Conservation (phyloP, 2,329 filamentous ascomycete species). For the Colletotrichum paranaense region DNA sequence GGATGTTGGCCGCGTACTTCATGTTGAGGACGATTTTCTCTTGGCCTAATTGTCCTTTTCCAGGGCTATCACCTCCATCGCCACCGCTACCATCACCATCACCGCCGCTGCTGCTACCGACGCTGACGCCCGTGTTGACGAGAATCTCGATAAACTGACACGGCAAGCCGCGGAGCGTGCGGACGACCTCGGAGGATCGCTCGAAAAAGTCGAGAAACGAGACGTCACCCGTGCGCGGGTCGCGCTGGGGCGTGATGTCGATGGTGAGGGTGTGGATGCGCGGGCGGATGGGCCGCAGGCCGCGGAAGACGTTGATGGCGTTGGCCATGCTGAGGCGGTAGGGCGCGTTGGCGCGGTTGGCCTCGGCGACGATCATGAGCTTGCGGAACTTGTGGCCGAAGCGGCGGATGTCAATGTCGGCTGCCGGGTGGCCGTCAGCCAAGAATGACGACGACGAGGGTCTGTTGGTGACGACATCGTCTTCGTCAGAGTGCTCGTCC, state of each 20-base stretch:
- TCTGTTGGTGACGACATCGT: not conserved
- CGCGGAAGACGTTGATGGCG: slow-evolving; percentile 50
- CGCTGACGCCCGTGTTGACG: slow-evolving; percentile 41
- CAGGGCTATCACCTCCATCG: no score
- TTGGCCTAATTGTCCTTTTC: not conserved
- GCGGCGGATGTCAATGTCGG: slow-evolving; percentile 47
- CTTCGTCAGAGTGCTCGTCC: slow-evolving; percentile 9
- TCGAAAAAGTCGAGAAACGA: slow-evolving; percentile 52
- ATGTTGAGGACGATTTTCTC: slow-evolving; percentile 23
- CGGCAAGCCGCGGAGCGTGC: slow-evolving; percentile 46
- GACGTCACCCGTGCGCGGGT: slow-evolving; percentile 36
- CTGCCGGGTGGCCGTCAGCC: slow-evolving; percentile 43
- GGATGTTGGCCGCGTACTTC: slow-evolving; percentile 19
- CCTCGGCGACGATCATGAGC: slow-evolving; percentile 55
- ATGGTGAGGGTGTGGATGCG: slow-evolving; percentile 55
- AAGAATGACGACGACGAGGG: slow-evolving; percentile 24
- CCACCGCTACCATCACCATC: no score
- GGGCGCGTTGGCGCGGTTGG: slow-evolving; percentile 47
- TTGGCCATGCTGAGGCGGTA: slow-evolving; percentile 45
- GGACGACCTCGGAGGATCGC: slow-evolving; percentile 41
- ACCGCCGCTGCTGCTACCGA: no score
- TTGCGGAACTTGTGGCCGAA: slow-evolving; percentile 54
- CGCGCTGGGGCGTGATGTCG: slow-evolving; percentile 48
- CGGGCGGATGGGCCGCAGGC: slow-evolving; percentile 35
- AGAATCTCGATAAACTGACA: slow-evolving; percentile 50